Evolutionary conservation across 495 filamentous ascomycete species (phyloP).

Genomic region (Neurospora sp.): DNA sequence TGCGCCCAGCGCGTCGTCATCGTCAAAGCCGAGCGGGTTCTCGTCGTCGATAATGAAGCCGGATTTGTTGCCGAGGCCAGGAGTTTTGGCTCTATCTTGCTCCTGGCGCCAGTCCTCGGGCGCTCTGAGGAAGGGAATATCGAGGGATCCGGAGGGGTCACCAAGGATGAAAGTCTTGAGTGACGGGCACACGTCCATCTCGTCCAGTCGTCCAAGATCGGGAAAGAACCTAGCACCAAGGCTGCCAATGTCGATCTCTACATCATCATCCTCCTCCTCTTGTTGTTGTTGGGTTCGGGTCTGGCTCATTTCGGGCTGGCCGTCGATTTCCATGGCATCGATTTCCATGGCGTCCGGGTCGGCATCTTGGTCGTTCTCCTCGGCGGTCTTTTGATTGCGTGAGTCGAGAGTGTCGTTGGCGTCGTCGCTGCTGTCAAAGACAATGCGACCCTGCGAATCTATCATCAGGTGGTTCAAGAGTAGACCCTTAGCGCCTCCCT

Average conservation of each 20-base stretch:
- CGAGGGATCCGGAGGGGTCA: constrained; percentile 67
- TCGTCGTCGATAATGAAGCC: constrained; percentile 78
- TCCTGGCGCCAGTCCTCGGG: constrained; percentile 75
- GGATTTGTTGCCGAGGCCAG: constrained; percentile 54
- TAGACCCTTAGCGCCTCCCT: constrained; percentile 93
- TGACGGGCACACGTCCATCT: constrained; percentile 89
- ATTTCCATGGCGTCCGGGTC: constrained; percentile 22
- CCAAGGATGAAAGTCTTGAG: constrained; percentile 88
- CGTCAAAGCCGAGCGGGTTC: constrained; percentile 68
- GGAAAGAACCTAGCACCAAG: constrained; percentile 81
- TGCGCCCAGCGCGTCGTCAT: constrained; percentile 64
- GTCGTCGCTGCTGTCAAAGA: constrained; percentile 97
- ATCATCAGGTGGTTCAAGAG: constrained; percentile 92
- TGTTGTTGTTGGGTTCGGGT: constrained; percentile 12
- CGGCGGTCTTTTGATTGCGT: constrained; percentile 30
- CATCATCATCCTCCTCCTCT: constrained; percentile 33
- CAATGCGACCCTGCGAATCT: constrained; percentile 81
- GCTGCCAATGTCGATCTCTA: constrained; percentile 65
- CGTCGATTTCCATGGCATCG: constrained; percentile 11
- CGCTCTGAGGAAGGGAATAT: constrained; percentile 86
- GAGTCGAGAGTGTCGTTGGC: constrained; percentile 47
- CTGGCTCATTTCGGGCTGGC: constrained; percentile 22
- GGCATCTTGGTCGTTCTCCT: constrained; percentile 39
- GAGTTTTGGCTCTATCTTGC: constrained; percentile 43
- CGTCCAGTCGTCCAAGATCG: constrained; percentile 61